Evolutionary conservation across 2,329 filamentous ascomycete species (phyloP), one percentile per base, ranked within the genome.

Genomic region (Penicillium freii): DNA sequence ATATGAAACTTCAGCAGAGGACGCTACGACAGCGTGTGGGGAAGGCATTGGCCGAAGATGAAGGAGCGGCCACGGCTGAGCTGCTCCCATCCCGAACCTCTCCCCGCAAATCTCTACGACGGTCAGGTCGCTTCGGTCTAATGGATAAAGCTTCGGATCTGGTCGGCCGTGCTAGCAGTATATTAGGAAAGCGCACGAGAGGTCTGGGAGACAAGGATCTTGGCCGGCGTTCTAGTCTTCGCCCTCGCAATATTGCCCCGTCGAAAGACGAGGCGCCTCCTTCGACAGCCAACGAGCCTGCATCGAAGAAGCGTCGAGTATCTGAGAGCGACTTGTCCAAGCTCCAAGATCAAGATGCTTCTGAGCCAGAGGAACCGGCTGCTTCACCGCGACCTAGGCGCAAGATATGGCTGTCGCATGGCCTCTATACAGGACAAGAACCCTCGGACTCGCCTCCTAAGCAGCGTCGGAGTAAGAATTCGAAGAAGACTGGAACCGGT

Each of bases 401-500:
- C 51, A 96, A 96, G 79, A 87, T 86, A 64, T 97, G 90, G 84
- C 80, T 95, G 53, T 80, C 82, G 51, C 90, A 92, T 71, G 94
- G 93, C 10, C 80, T 97, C 15, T 97, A 95, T 69, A 87, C 91
- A 0, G 94, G 94, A 29, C 93, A 97, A 72, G 81, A 87, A 31
- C 76, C 75, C 21, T 75, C 77, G 39, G 75, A 81, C 54, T 70
- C 77, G 50, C 76, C 79, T 50, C 71, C 80, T 13, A 78, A 78
- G 48, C 81, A 82, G 63, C 78, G 76, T 59, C 77, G 77, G 59
- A 81, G 76, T 59, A 76, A 72, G 58, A 71, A 67, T 58, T 63
- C 69, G 6, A 66, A 73, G 66, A 72, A 70, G 38, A 69, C 65
- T 29, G 67, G 64, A n/a, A 62, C 64, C 54, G 63, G 63, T 57